A percentile compares a stretch with the other conserved stretches of the same genome.
Evolutionary conservation across 192 early-diverging fungal species (phyloP).

Genomic region (Obelidium mucronatum): DNA sequence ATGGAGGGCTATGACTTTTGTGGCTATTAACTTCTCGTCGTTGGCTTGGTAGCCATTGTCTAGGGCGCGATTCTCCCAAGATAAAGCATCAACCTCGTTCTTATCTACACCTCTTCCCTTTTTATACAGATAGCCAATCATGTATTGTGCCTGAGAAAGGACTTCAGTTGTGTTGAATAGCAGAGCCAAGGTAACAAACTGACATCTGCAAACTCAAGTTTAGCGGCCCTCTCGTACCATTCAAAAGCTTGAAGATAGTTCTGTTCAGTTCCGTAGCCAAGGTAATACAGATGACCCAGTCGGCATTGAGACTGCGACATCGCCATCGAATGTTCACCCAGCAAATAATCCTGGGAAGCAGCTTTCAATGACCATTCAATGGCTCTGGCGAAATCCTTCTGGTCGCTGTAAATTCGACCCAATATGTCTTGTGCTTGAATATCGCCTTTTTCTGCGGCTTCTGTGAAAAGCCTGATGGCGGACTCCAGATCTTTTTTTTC

Average conservation of each 20-base stretch:
- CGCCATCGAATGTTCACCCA: neutral
- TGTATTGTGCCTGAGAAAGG: constrained; percentile 28
- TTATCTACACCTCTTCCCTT: no score
- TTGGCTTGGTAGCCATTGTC: no score
- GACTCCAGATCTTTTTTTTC: neutral
- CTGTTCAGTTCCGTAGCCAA: neutral
- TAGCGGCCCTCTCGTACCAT: neutral
- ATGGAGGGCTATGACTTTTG: no score
- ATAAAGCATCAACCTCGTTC: no score
- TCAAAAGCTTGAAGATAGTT: neutral
- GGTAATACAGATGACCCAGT: neutral
- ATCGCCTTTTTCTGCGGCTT: neutral
- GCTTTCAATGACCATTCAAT: neutral
- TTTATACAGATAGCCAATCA: constrained; percentile 29
- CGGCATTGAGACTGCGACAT: neutral
- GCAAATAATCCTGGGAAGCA: neutral
- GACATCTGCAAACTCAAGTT: neutral
- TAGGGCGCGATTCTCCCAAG: no score
- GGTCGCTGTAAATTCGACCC: neutral
- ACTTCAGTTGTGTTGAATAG: neutral
- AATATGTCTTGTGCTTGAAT: neutral
- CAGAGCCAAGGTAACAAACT: neutral
- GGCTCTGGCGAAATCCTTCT: neutral
- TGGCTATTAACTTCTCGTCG: no score
- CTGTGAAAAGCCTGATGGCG: neutral